A percentile compares a stretch with the other conserved stretches of the same genome.
These are phyloP conservation scores for Ganoderma multipileum DNA, from an alignment of 1,284 basidiomycete species.

Conservation along the genomic window DNA sequence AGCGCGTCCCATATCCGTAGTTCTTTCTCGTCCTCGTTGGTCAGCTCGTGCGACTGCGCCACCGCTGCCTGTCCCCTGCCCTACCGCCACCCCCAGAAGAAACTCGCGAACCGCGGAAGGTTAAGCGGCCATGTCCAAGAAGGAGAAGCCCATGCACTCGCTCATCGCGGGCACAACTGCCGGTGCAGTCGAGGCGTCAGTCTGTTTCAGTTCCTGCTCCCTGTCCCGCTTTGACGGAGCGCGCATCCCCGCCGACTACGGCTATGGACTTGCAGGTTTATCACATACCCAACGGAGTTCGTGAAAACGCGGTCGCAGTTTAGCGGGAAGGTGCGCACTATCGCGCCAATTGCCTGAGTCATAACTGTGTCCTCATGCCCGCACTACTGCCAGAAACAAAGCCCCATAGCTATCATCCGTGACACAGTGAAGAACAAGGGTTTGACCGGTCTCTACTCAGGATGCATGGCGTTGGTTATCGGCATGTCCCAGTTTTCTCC, in stretches of 20 bases:
- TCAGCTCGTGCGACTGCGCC: slow-evolving; percentile 4
- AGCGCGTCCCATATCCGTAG: background rate
- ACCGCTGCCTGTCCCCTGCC: background rate
- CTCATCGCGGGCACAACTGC: slow-evolving; percentile 93
- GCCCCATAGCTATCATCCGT: slow-evolving; percentile 72
- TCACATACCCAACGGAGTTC: slow-evolving; percentile 93
- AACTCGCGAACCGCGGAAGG: background rate
- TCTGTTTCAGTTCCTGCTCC: slow-evolving; percentile 27
- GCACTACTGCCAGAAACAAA: slow-evolving; percentile 54
- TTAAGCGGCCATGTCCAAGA: slow-evolving; percentile 47
- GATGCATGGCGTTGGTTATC: slow-evolving; percentile 86
- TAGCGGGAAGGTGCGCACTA: slow-evolving; percentile 65
- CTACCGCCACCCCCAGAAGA: background rate
- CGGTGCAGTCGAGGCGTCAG: slow-evolving; percentile 91
- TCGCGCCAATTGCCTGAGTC: background rate
- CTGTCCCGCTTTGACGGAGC: background rate
- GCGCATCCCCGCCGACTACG: background rate
- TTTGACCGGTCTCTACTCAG: slow-evolving; percentile 82
- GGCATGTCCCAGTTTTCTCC: slow-evolving; percentile 47
- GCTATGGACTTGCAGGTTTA: slow-evolving; percentile 53
- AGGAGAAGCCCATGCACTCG: slow-evolving; percentile 82
- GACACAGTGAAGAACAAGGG: slow-evolving; percentile 79
- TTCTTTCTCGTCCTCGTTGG: slow-evolving; percentile 13
- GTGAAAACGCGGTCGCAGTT: slow-evolving; percentile 90
- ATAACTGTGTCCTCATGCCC: background rate